Conservation (phyloP, 768 basidiomycete genomes). For the Xanthoconium stramineum region DNA sequence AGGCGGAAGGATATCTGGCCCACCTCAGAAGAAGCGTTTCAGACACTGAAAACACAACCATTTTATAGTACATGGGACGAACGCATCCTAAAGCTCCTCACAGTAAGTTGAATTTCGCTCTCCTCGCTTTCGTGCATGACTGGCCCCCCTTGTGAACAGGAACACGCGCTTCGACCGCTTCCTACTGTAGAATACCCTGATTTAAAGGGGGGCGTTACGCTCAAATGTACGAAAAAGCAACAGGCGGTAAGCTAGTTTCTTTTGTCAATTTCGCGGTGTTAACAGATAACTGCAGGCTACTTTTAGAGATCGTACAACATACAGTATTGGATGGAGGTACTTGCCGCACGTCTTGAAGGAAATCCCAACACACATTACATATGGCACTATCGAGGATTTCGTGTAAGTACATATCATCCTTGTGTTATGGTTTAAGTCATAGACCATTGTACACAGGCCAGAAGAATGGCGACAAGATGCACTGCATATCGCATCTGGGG, state of each 20-base stretch:
- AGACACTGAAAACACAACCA: not conserved
- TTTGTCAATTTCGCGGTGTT: not conserved
- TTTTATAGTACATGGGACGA: constrained; percentile 8
- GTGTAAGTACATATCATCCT: not conserved
- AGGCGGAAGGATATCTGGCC: constrained; percentile 3
- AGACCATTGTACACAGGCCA: not conserved
- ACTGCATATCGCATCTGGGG: not conserved
- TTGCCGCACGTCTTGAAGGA: not conserved
- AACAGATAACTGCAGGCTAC: not conserved
- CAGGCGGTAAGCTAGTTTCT: not conserved
- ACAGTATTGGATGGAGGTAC: not conserved
- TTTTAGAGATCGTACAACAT: not conserved
- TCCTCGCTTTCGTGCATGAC: not conserved
- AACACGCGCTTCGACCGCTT: constrained; percentile 3
- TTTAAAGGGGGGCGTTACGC: not conserved
- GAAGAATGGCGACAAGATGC: not conserved
- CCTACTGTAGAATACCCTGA: constrained; percentile 5
- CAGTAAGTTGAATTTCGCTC: not conserved
- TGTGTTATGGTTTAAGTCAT: too few relatives aligned
- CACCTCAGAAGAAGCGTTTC: not conserved
- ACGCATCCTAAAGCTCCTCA: not conserved
- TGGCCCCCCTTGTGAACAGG: not conserved
- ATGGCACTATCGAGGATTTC: not conserved
- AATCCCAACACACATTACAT: not conserved
- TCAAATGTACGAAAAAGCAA: not conserved